Conservation (phyloP, 331 rosid species). For the Acacia pycnantha region DNA sequence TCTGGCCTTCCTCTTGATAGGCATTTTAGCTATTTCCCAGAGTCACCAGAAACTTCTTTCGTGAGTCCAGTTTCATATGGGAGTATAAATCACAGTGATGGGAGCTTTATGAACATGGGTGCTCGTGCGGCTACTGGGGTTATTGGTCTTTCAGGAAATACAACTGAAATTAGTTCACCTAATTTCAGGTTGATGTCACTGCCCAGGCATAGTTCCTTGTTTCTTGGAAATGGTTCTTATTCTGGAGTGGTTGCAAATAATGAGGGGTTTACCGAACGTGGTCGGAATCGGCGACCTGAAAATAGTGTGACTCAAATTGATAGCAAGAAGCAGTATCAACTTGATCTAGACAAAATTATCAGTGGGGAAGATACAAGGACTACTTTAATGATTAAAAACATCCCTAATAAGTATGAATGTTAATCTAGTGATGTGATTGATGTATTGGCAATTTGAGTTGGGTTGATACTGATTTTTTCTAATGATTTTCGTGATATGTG, state of each 20-base stretch:
- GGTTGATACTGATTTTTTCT: neutral
- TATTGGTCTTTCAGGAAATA: conserved; percentile 55
- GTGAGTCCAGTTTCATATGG: conserved; percentile 48
- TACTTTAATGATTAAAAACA: conserved; percentile 75
- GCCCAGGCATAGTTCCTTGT: conserved; percentile 55
- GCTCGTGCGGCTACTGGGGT: conserved; percentile 43
- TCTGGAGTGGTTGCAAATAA: conserved; percentile 41
- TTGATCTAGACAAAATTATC: conserved; percentile 65
- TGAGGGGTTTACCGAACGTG: conserved; percentile 57
- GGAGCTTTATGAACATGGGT: conserved; percentile 53
- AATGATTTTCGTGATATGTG: conserved; percentile 3
- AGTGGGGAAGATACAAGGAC: conserved; percentile 71
- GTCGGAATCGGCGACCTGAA: conserved; percentile 59
- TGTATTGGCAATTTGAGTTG: neutral
- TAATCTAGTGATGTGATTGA: neutral
- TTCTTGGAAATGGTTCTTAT: conserved; percentile 63
- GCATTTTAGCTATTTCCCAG: conserved; percentile 66
- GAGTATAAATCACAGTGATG: conserved; percentile 46
- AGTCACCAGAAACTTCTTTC: conserved; percentile 65
- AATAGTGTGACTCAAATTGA: conserved; percentile 49
- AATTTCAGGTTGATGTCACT: conserved; percentile 58
- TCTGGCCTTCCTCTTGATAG: conserved; percentile 64
- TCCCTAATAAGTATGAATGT: conserved; percentile 65
- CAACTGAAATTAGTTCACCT: conserved; percentile 55
- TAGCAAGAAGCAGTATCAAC: conserved; percentile 73